Base-by-base conservation (phyloP, 805 yeast genomes). In the Vanderwaltozyma tropicalis region DNA sequence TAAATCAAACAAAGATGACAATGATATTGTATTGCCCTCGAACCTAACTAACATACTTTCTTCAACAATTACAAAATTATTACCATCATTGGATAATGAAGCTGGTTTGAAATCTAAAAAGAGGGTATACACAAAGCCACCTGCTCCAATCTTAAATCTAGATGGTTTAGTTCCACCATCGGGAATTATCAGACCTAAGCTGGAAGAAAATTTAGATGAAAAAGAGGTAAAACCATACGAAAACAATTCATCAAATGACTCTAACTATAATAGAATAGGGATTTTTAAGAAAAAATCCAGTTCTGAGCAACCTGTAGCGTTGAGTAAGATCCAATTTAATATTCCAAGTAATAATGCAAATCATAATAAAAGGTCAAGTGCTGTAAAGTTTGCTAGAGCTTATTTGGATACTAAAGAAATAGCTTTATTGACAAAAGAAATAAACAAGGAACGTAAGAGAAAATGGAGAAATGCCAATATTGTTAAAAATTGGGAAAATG, bases 401-500 rank as follows among this genome's bases (percentile, higher is more conserved):
- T 35, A 45, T 33, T 34, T 59, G 12, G 40, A 18, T 18, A 41
- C 35, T 11, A 48, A 45, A 11, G 58, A 55, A 12, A 37, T 52
- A 42, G 34, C 33, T 11, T 35, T 36, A 12, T 39, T 59, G 21
- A 56, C 48, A 31, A 54, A 46, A 39, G 55, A 48, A 28, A 39
- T 57, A 20, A 52, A 51, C 31, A 57, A 50, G 16, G 62, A 56
- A 41, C 48, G 62, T 14, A 59, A 59, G 32, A 46, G 62, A 35
- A 57, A 52, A 35, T 59, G 63, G 63, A 52, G 63, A 39, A 53
- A 45, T 20, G 78, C 74, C 20, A 86, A 89, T 53, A 71, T 74
- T 8, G 80, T 80, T 42, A 69, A 92, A 46, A 88, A 88, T 58
- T 80, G 84, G 62, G 95, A 87, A 56, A 80, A 85, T 50, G 97